Conservation (phyloP, 371 early-diverging fungal genomes). For the Rhizopus stolonifer region DNA sequence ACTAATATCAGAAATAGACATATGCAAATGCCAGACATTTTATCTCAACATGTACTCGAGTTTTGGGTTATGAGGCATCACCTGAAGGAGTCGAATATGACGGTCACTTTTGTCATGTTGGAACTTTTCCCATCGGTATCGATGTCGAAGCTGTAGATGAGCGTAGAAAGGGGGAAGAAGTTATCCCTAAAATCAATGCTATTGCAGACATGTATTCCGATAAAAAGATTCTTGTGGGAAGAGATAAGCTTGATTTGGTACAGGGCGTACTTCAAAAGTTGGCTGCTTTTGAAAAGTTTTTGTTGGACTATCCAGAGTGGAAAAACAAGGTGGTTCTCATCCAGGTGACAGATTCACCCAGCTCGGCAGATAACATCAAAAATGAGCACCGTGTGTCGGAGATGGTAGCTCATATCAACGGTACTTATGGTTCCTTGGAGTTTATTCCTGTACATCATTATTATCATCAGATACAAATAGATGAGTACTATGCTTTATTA, state of each 20-base stretch:
- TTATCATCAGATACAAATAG: conserved; percentile 90
- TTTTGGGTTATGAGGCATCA: conserved; percentile 86
- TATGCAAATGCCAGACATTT: conserved; percentile 97
- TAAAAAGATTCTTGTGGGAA: conserved; percentile 95
- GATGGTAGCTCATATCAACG: conserved; percentile 91
- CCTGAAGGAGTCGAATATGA: conserved; percentile 79
- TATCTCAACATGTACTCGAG: conserved; percentile 87
- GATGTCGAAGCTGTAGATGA: conserved; percentile 65
- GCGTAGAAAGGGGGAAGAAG: conserved; percentile 39
- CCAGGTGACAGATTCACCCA: conserved; percentile 68
- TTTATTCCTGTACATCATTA: conserved; percentile 94
- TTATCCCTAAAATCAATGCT: conserved; percentile 70
- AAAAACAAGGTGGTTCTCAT: conserved; percentile 84
- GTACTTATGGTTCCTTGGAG: conserved; percentile 92
- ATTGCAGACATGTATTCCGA: conserved; percentile 85
- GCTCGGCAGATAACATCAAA: conserved; percentile 49
- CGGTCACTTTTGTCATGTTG: conserved; percentile 77
- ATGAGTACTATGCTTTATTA: conserved; percentile 95
- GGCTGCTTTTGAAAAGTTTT: conserved; percentile 91
- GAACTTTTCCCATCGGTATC: conserved; percentile 97
- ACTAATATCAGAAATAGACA: conserved; percentile 51
- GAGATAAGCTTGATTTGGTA: conserved; percentile 98
- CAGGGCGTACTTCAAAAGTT: conserved; percentile 98
- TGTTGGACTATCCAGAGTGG: conserved; percentile 89
- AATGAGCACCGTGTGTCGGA: conserved; percentile 87